phyloP scores from a whole-genome alignment of 352 stramenopile species.

The Phytopythium ostracodes region DNA sequence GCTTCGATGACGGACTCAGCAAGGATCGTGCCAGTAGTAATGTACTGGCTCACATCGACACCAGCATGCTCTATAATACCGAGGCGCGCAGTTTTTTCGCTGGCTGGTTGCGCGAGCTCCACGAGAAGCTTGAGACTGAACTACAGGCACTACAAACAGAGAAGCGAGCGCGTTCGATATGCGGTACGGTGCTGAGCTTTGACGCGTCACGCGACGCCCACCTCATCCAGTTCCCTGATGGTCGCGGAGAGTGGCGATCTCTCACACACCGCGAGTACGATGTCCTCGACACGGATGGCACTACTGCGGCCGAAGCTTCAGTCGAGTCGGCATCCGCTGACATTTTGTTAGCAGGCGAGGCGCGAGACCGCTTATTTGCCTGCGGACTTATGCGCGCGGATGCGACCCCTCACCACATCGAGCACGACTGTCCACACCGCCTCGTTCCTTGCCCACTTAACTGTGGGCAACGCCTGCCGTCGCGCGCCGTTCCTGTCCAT shows the following conservation, averaged over 20 bases:
- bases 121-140: constrained; percentile 5
- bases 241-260: constrained; percentile 39
- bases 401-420: constrained; percentile 17
- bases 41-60: not conserved
- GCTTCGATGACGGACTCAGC: not conserved
- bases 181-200: constrained; percentile 4
- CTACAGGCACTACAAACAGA: constrained; percentile 4
- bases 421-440: constrained; percentile 37
- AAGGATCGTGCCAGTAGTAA: not conserved
- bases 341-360: not conserved
- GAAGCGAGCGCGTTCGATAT: not conserved
- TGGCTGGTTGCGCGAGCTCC: constrained; percentile 15
- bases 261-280: constrained; percentile 42
- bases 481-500: constrained; percentile 30
- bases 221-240: constrained; percentile 55
- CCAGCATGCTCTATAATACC: not conserved
- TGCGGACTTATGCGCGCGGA: constrained; percentile 21
- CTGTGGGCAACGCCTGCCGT: constrained; percentile 56
- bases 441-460: constrained; percentile 55
- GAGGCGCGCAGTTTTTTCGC: constrained; percentile 8
- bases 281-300: constrained; percentile 11
- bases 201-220: constrained; percentile 12
- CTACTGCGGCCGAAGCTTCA: not conserved
- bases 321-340: not conserved
- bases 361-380: constrained; percentile 11